Evolutionary conservation across 768 basidiomycete genomes (phyloP).

Genomic region (Tricholoma hemisulphureum): DNA sequence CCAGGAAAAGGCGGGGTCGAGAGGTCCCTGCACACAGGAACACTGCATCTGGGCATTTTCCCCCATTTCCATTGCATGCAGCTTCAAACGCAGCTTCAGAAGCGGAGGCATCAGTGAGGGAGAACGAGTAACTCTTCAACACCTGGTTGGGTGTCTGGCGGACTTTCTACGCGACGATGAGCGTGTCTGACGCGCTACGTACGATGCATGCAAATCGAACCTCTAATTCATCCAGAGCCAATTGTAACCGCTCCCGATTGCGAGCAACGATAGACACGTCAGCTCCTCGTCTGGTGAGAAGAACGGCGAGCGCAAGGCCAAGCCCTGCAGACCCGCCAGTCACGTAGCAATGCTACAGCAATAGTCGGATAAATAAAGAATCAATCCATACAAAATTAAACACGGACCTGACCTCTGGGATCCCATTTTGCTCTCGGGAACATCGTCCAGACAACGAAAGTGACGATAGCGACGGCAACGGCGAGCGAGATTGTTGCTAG

Average conservation of each 20-base stretch:
- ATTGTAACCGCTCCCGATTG: constrained; percentile 59
- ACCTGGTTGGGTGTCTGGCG: constrained; percentile 60
- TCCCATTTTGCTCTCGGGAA: constrained; percentile 40
- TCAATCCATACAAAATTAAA: background rate
- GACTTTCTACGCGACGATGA: constrained; percentile 38
- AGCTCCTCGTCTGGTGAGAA: constrained; percentile 69
- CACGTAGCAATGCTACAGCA: constrained; percentile 73
- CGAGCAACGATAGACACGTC: constrained; percentile 87
- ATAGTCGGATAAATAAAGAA: background rate
- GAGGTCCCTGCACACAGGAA: constrained; percentile 78
- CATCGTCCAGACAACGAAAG: constrained; percentile 14
- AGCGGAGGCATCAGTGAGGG: constrained; percentile 50
- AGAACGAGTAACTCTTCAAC: constrained; percentile 64
- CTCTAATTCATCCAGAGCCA: constrained; percentile 65
- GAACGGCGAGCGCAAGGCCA: constrained; percentile 70
- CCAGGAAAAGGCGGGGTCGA: constrained; percentile 73
- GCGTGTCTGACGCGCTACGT: constrained; percentile 33
- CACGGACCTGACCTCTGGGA: constrained; percentile 37
- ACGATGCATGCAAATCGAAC: constrained; percentile 49
- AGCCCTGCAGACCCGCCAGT: constrained; percentile 88
- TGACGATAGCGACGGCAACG: constrained; percentile 5
- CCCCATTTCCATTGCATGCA: constrained; percentile 53
- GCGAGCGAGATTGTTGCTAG: background rate
- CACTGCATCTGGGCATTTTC: constrained; percentile 68
- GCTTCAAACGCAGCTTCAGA: constrained; percentile 63